Evolutionary conservation across 176 grass and related monocot species (phyloP).

Genomic region (Tillandsia leiboldiana): DNA sequence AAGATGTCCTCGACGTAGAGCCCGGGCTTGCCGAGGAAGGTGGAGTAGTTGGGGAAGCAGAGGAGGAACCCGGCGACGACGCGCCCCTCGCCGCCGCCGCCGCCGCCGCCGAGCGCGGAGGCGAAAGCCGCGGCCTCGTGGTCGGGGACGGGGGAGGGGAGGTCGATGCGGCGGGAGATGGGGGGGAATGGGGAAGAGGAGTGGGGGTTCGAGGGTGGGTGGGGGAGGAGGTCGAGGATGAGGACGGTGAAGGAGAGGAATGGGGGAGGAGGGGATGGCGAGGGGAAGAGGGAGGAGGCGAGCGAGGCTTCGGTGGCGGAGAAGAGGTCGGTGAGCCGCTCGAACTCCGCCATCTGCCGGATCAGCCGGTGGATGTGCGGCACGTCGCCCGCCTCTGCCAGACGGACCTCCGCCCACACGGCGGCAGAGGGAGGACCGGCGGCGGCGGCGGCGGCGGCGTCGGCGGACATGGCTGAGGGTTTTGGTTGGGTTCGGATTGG

Average conservation of each 20-base stretch:
- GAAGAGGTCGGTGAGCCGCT: constrained; percentile 82
- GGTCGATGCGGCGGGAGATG: constrained; percentile 32
- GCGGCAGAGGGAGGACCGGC: constrained; percentile 27
- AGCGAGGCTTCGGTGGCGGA: constrained; percentile 39
- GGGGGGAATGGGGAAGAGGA: constrained; percentile 8
- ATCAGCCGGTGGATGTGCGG: constrained; percentile 72
- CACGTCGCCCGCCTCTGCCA: constrained; percentile 53
- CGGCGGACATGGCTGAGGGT: constrained; percentile 35
- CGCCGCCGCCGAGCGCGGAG: constrained; percentile 26
- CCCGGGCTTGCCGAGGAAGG: constrained; percentile 58
- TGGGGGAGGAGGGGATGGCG: constrained; percentile 27
- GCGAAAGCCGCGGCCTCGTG: constrained; percentile 36
- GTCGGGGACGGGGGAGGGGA: constrained; percentile 29
- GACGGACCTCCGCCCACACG: constrained; percentile 70
- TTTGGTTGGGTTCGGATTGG: not conserved
- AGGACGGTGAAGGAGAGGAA: constrained; percentile 62
- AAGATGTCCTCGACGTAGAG: constrained; percentile 62
- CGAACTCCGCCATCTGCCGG: constrained; percentile 84
- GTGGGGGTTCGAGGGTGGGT: constrained; percentile 4
- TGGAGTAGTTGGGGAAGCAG: constrained; percentile 69
- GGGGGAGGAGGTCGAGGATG: constrained; percentile 43
- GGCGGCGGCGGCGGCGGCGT: constrained; percentile 26
- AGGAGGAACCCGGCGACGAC: constrained; percentile 48
- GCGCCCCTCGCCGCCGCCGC: constrained; percentile 9
- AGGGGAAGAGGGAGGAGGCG: constrained; percentile 46